Evolutionary conservation across 2,329 filamentous ascomycete genomes (phyloP).

Genomic region (Colletotrichum sp.): DNA sequence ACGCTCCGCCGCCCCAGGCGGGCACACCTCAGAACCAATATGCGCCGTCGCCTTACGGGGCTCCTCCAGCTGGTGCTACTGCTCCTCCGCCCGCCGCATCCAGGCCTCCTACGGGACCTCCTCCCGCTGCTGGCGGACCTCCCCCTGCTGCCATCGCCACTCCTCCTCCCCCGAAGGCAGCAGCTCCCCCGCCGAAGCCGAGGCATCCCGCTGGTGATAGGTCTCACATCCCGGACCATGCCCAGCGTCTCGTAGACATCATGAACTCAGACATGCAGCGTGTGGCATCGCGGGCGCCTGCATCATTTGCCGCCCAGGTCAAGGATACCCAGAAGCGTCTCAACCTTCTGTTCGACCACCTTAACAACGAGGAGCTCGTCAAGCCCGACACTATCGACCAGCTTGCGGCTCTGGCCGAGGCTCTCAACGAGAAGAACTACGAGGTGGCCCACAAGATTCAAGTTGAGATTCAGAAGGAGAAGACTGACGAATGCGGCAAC

Average conservation of each 20-base stretch:
- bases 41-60: conserved; percentile 60
- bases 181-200: conserved; percentile 57
- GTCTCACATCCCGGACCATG: conserved; percentile 81
- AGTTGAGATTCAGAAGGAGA: conserved; percentile 76
- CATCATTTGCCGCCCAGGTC: conserved; percentile 87
- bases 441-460: conserved; percentile 71
- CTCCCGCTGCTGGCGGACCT: conserved; percentile 42
- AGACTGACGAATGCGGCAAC: conserved; percentile 80
- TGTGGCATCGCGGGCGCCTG: conserved; percentile 83
- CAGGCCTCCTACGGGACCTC: conserved; percentile 42
- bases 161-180: conserved; percentile 52
- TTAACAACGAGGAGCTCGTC: conserved; percentile 93
- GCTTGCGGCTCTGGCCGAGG: conserved; percentile 67
- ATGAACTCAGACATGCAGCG: conserved; percentile 86
- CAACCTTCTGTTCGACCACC: conserved; percentile 91
- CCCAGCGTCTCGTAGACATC: conserved; percentile 81
- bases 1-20: conserved; percentile 51
- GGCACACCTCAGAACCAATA: conserved; percentile 60
- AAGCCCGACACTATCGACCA: conserved; percentile 78
- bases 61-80: conserved; percentile 39
- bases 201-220: conserved; percentile 86
- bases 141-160: conserved; percentile 37
- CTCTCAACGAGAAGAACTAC: conserved; percentile 73
- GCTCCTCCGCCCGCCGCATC: conserved; percentile 30
- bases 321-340: conserved; percentile 93